Percentiles rank a stretch among this genome's conserved stretches.
phyloP scores from a whole-genome alignment of 1,284 basidiomycete species.

The Puccinia polysora region DNA sequence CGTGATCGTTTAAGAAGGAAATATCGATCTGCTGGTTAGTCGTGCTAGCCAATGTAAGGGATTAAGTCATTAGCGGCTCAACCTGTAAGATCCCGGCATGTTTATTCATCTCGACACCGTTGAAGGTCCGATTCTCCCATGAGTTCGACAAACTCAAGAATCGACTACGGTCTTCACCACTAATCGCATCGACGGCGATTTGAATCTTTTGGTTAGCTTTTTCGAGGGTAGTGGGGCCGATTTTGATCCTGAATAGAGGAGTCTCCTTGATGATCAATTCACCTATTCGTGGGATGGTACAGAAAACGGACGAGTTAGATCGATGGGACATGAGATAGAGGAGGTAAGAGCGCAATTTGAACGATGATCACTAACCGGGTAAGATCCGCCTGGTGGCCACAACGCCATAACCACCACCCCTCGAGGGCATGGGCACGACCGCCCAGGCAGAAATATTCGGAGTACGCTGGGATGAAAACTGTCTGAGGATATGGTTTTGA shows the following conservation, averaged over 20 bases:
- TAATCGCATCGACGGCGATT: constrained; percentile 12
- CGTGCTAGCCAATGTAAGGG: not conserved
- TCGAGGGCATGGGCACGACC: constrained; percentile 5
- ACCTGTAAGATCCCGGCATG: constrained; percentile 38
- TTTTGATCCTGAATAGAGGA: constrained; percentile 17
- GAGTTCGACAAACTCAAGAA: constrained; percentile 41
- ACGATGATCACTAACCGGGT: constrained; percentile 14
- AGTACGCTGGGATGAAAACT: constrained; percentile 15
- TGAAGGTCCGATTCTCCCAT: constrained; percentile 13
- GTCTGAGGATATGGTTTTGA: constrained; percentile 18
- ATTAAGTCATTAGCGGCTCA: constrained; percentile 10
- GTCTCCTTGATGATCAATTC: constrained; percentile 42
- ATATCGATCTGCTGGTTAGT: not conserved
- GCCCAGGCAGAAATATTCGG: constrained; percentile 33
- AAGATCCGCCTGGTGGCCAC: constrained; percentile 29
- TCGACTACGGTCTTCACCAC: constrained; percentile 33
- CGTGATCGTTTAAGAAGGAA: not conserved
- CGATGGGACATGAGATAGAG: not conserved
- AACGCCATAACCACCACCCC: constrained; percentile 38
- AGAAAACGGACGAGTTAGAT: not conserved
- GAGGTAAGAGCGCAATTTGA: not conserved
- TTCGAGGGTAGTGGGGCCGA: not conserved
- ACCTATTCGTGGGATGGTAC: not conserved
- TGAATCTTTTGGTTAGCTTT: constrained; percentile 11
- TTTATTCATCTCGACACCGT: not conserved